Percentiles rank a stretch among this genome's conserved stretches.
Evolutionary conservation across 1,139 yeast species (phyloP).

Genomic region (Pichia sp.): DNA sequence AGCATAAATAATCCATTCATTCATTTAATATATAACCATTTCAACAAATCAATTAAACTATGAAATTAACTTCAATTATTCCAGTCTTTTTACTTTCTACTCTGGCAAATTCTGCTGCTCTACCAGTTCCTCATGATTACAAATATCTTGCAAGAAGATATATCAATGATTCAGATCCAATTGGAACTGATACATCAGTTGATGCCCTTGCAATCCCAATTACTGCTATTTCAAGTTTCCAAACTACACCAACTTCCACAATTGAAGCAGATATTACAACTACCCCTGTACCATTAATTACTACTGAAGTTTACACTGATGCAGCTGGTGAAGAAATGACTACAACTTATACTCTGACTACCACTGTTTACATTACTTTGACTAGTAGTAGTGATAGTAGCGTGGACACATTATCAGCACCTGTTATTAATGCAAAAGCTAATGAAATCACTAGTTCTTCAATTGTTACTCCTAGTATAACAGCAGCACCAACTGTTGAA

Average conservation of each 20-base stretch:
- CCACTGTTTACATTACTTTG: slow-evolving; percentile 24
- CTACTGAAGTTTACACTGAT: slow-evolving; percentile 1
- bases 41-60: too few species aligned
- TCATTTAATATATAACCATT: not conserved
- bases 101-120: slow-evolving; percentile 14
- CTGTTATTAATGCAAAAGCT: too few species aligned
- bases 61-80: not conserved
- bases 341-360: slow-evolving; percentile 29
- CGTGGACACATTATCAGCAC: too few species aligned
- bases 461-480: not conserved
- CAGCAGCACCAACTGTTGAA: slow-evolving; percentile 6
- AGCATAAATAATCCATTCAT: slow-evolving; percentile 3
- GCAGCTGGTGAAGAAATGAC: slow-evolving; percentile 19
- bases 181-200: too few species aligned
- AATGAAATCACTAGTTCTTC: too few species aligned
- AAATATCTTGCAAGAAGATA: slow-evolving; percentile 21
- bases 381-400: too few species aligned
- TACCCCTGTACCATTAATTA: slow-evolving; percentile 1
- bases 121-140: slow-evolving; percentile 14
- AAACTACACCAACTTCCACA: not conserved
- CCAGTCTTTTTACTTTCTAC: slow-evolving; percentile 7
- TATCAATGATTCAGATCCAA: too few species aligned
- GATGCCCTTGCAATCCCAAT: slow-evolving; percentile 1
- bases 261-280: not conserved
- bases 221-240: slow-evolving; percentile 4